Base-by-base conservation (phyloP, 2,329 filamentous ascomycete genomes). In the Tolypocladium inflatum region DNA sequence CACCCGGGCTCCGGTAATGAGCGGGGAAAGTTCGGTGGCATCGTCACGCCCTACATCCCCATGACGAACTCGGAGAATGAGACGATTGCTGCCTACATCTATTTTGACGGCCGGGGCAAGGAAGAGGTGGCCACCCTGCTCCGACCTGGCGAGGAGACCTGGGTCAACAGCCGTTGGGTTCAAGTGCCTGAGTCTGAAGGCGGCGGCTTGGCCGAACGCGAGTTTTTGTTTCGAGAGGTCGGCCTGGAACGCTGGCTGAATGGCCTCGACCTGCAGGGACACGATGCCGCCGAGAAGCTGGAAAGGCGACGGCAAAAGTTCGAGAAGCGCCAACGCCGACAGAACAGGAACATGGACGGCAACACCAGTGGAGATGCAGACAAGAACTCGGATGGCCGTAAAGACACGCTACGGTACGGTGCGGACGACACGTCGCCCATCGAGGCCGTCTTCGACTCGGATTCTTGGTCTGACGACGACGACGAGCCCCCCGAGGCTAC, bases 81-180 rank as follows among this genome's bases (percentile, higher is more conserved):
- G 76, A 99, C 94, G 17, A 93, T 99, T 66, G 94, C 94, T 38
- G 94, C 93, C 42, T 99, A 99, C 73, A 97, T 99, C 66, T 99
- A 99, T 76, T 99, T 99, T 69, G 94, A 99, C 73, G 94, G 94
- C 21, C 82, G 94, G 62, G 83, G 84, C 60, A 99, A 99, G 73
- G 94, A 99, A 71, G 94, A 99, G 75, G 95, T 99, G 3, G 94
- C 94, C 56, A 99, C 94, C 15, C 78, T 99, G 58, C 79, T 99
- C 56, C 83, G 94, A 57, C 88, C 92, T 15, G 93, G 94, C 30
- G 94, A 97, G 71, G 94, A 99, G 75, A 99, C 94, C 2, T 99
- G 94, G 94, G 95, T 99, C 30, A 99, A 97, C 69, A 97, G 91
- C 58, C 83, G 94, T 66, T 99, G 94, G 94, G 94, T 99, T 55